A percentile compares a stretch with the other conserved stretches of the same genome.
Conservation (phyloP, 805 yeast species). For the Candida dajiaensis region DNA sequence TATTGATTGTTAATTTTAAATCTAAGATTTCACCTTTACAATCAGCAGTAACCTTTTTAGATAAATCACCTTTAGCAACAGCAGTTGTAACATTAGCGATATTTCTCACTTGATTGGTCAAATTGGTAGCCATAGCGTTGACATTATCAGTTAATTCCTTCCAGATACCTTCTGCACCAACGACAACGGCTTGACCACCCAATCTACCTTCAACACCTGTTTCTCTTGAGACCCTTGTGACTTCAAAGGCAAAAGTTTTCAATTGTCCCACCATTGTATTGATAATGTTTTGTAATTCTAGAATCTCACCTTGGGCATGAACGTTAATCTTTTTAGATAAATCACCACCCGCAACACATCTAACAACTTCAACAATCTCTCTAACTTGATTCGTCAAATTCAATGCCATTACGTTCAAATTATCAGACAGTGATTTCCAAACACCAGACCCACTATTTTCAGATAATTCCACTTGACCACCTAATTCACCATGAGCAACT, state of each 20-base stretch:
- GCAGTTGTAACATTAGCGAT: slow-evolving; percentile 84
- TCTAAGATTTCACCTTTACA: slow-evolving; percentile 90
- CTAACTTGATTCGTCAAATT: slow-evolving; percentile 85
- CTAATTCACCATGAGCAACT: slow-evolving; percentile 84
- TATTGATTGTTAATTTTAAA: slow-evolving; percentile 78
- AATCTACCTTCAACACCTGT: slow-evolving; percentile 84
- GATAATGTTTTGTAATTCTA: slow-evolving; percentile 78
- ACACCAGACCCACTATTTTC: slow-evolving; percentile 61
- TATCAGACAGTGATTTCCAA: slow-evolving; percentile 80
- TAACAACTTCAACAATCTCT: slow-evolving; percentile 83
- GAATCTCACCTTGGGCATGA: slow-evolving; percentile 85
- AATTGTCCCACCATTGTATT: slow-evolving; percentile 87
- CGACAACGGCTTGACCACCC: slow-evolving; percentile 84
- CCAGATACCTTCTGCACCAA: slow-evolving; percentile 85
- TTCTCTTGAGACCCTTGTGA: slow-evolving; percentile 81
- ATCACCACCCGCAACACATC: slow-evolving; percentile 90
- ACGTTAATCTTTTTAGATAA: slow-evolving; percentile 77
- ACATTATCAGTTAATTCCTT: slow-evolving; percentile 83
- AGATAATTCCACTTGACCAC: slow-evolving; percentile 81
- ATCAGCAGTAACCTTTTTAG: slow-evolving; percentile 81
- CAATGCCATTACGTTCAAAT: slow-evolving; percentile 83
- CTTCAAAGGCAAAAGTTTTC: slow-evolving; percentile 83
- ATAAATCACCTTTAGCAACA: slow-evolving; percentile 83
- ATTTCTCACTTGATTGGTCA: slow-evolving; percentile 84
- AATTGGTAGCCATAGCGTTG: slow-evolving; percentile 84